Base-by-base conservation (phyloP, 352 stramenopile genomes). In the Phytophthora colocasiae region DNA sequence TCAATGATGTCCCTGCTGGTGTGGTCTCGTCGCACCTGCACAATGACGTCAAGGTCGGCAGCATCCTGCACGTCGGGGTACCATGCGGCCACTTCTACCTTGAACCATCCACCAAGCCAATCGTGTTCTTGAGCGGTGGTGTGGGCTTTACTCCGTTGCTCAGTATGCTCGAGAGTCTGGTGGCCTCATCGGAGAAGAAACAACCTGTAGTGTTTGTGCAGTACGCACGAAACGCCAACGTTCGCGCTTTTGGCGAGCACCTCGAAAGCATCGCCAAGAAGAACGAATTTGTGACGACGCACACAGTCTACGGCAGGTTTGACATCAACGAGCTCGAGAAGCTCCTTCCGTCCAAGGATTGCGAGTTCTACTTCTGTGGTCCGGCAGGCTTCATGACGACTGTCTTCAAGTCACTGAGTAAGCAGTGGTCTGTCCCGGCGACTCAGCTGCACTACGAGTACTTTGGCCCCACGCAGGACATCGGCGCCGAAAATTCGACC, bases 381-480 rank as follows among this genome's bases (percentile, higher is more conserved):
- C 80, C 80, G 9, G 73, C 80, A 2, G 75, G 67, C 8, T 89
- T 89, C 74, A 86, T 89, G 77, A 62, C 69, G 32, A 51, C 70
- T 14, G 76, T 85, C 40, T 64, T 70, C 44, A 68, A 71, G 27
- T 69, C 70, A n/a, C 71, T 87, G 2, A 58, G 46, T 4, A 68
- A 71, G 7, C 63, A 83, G 44, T 80, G 78, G 73, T 32, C 52
- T 3, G 62, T 81, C 6, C 73, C 80, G 0, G 52, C 69, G 1
- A 53, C 58, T 49, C 80, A 87, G 63, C 63, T 79, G 26, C 80
- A 87, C 69, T 89, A 81, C 65, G 80, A 89, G 71, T 89, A 84
- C 62, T 89, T 89, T 38, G 80, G 80, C 19, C 80, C 70, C 41
- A 81, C 79, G 17, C 75, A 87, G 40, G 69, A 87, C 32, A 81